Conservation (phyloP, 495 filamentous ascomycete species). For the Penicilliopsis zonata region DNA sequence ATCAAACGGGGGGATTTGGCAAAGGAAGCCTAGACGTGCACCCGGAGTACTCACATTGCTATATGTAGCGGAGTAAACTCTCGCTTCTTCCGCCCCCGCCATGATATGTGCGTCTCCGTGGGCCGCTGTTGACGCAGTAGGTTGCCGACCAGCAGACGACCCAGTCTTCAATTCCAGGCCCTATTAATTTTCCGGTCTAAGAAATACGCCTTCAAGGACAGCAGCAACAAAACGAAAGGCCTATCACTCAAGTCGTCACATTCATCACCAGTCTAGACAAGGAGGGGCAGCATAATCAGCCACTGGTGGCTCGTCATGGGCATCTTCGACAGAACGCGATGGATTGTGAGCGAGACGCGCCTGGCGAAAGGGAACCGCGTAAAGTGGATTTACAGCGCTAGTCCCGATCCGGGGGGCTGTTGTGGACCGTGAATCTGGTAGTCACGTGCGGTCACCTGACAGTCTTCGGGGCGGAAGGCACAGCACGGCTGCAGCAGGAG, state of each 20-base stretch:
- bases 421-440: too few relatives aligned
- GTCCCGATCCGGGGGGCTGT: constrained; percentile 6
- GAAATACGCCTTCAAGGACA: constrained; percentile 7
- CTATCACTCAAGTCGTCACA: constrained; percentile 1
- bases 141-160: constrained; percentile 10
- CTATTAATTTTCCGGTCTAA: too few relatives aligned
- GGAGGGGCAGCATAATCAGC: constrained; percentile 8
- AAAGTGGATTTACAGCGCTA: constrained; percentile 20
- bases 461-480: constrained; percentile 15
- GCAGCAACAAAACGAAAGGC: background rate
- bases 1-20: background rate
- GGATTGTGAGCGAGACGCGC: constrained; percentile 12
- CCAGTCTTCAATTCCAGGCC: constrained; percentile 4
- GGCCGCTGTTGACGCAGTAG: constrained; percentile 10
- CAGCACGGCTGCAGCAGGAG: constrained; percentile 19
- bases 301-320: constrained; percentile 13
- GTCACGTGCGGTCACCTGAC: constrained; percentile 21
- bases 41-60: constrained; percentile 59
- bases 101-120: constrained; percentile 21
- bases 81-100: constrained; percentile 27
- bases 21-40: background rate
- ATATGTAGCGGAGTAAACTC: constrained; percentile 83
- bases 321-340: constrained; percentile 13
- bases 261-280: constrained; percentile 1
- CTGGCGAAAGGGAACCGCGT: constrained; percentile 11